These are phyloP conservation scores for Dothiorella sarmentorum DNA, from an alignment of 2,329 filamentous ascomycete species.

Conservation along the genomic window DNA sequence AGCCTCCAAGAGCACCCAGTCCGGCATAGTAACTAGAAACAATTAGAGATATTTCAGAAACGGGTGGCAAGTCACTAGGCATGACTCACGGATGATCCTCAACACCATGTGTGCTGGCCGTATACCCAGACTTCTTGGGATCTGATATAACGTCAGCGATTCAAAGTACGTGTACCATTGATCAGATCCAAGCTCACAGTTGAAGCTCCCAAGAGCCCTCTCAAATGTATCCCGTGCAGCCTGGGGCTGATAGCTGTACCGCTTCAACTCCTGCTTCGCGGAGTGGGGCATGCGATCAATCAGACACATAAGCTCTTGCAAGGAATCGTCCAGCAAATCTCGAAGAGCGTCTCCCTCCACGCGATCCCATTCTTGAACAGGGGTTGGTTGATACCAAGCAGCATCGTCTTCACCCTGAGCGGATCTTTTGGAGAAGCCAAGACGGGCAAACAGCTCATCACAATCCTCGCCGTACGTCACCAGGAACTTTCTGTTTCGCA, in stretches of 20 bases:
- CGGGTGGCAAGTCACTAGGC: background rate
- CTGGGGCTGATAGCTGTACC: conserved; percentile 30
- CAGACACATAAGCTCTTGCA: conserved; percentile 54
- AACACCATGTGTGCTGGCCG: conserved; percentile 25
- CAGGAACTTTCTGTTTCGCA: conserved; percentile 62
- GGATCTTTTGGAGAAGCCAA: conserved; percentile 52
- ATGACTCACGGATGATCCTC: conserved; percentile 35
- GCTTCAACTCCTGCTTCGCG: conserved; percentile 30
- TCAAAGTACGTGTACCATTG: too few relatives aligned
- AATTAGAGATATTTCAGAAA: background rate
- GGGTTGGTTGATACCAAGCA: conserved; percentile 34
- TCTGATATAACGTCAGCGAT: background rate
- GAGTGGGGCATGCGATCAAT: conserved; percentile 41
- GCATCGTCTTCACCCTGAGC: conserved; percentile 28
- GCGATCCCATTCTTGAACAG: conserved; percentile 24
- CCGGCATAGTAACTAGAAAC: conserved; percentile 54
- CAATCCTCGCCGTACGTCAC: conserved; percentile 62
- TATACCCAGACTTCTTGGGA: background rate
- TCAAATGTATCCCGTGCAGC: conserved; percentile 42
- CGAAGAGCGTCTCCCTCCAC: conserved; percentile 25
- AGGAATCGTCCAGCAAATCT: conserved; percentile 54
- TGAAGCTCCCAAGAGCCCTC: conserved; percentile 33
- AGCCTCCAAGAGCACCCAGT: conserved; percentile 60
- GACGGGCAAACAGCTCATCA: conserved; percentile 52
- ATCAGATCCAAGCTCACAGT: conserved; percentile 36